Conservation (phyloP, 192 early-diverging fungal genomes). For the Linderina pennispora region DNA sequence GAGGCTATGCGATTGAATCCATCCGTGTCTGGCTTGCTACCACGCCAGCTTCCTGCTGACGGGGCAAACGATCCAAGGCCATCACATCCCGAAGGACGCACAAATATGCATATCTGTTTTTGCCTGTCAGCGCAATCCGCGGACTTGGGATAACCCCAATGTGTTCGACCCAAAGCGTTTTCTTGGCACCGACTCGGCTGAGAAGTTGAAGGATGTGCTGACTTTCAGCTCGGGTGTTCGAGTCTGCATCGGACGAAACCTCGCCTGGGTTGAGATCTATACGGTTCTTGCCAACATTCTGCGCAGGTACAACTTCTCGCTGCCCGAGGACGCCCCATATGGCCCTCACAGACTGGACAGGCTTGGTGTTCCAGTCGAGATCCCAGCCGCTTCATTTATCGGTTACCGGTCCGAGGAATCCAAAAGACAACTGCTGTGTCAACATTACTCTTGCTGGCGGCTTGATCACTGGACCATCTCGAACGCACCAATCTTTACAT, state of each 20-base stretch:
- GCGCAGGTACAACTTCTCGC: slow-evolving; percentile 18
- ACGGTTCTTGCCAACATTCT: slow-evolving; percentile 36
- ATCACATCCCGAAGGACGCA: slow-evolving; percentile 9
- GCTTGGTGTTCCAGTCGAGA: too few relatives aligned
- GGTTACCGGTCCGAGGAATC: too few relatives aligned
- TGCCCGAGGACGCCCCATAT: slow-evolving; percentile 13
- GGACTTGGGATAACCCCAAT: slow-evolving; percentile 10
- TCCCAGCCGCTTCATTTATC: too few relatives aligned
- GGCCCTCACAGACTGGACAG: slow-evolving; percentile 4
- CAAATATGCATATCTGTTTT: slow-evolving; percentile 16
- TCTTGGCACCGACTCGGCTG: slow-evolving; percentile 11
- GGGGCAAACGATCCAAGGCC: slow-evolving; percentile 8
- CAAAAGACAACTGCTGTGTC: too few relatives aligned
- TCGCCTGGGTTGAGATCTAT: slow-evolving; percentile 34
- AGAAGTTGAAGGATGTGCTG: slow-evolving; percentile 8
- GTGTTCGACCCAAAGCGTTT: slow-evolving; percentile 30
- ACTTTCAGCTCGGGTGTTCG: slow-evolving; percentile 33
- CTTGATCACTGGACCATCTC: too few relatives aligned
- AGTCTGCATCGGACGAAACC: slow-evolving; percentile 30
- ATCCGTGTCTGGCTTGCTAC: slow-evolving; percentile 12
- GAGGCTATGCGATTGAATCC: slow-evolving; percentile 40
- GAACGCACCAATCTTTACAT: too few relatives aligned
- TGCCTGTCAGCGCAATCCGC: slow-evolving; percentile 20
- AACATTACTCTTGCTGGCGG: too few relatives aligned
- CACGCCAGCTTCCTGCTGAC: slow-evolving; percentile 11